Base-by-base conservation (phyloP, 208 protist genomes). In the Trichomonas gallinae region DNA sequence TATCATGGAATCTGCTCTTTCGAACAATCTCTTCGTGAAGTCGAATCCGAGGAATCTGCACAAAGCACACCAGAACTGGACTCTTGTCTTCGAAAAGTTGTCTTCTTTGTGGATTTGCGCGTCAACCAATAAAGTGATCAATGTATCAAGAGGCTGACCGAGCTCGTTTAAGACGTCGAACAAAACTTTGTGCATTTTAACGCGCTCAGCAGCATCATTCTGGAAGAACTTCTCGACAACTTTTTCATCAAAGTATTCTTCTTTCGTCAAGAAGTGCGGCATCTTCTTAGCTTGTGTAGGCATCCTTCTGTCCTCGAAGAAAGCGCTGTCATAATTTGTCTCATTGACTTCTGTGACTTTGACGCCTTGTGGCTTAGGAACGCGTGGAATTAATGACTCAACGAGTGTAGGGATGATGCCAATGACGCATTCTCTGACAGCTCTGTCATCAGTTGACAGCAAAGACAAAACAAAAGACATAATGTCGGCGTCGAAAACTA, bases 61-160 rank as follows among this genome's bases (percentile, higher is more conserved):
- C n/a, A 93, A 93, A 15, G 87, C 44, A 48, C 40, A 93, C 87
- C 87, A 93, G 46, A 93, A 51, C 31, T 36, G 9, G 9, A 93
- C 87, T 34, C 87, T 0, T 48, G 15, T 93, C 44, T 93, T 93
- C 40, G 36, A 51, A 36, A 51, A 93, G n/a, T 42, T 93, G 42
- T 93, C 87, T 38, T 93, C 87, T 93, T 93, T 93, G 45, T 93
- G 87, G 45, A 93, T 38, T 93, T 93, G 87, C 15, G n/a, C 44
- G 36, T 93, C 40, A 44, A 93, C n/a, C 1, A 93, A 38, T 26
- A 34, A 10, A 38, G 11, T 34, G n/a, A 93, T 51, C 13, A 93
- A 38, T 93, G 21, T 34, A 38, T 93, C 44, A 11, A 93, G 10
- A 26, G 45, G 42, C 17, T 42, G 8, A 11, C 44, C n/a, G n/a